Conservation (phyloP, 1,139 yeast species). For the Magnusiomyces starmeri region DNA sequence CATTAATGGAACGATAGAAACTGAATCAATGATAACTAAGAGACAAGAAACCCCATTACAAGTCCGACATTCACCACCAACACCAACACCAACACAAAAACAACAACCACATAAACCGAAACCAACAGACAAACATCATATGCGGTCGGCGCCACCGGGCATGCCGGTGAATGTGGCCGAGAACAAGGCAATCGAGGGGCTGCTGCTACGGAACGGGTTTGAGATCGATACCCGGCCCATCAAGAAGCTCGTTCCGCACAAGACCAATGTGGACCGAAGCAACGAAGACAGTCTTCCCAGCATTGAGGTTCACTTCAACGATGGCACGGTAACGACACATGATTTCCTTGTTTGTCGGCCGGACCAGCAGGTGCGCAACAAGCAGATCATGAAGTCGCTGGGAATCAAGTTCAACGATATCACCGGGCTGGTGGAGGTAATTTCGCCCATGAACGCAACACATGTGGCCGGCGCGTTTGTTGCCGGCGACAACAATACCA, state of each 20-base stretch:
- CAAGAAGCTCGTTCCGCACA: not conserved
- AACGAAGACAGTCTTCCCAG: slow-evolving; percentile 3
- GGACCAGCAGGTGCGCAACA: slow-evolving; percentile 7
- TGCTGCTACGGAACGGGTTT: not conserved
- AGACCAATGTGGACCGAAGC: slow-evolving; percentile 3
- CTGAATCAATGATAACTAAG: too few species aligned
- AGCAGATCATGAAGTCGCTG: slow-evolving; percentile 1
- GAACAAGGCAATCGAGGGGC: not conserved
- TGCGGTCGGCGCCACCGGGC: too few species aligned
- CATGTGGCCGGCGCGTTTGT: slow-evolving; percentile 8
- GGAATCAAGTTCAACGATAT: slow-evolving; percentile 1
- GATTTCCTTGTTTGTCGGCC: slow-evolving; percentile 9
- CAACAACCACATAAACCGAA: too few species aligned
- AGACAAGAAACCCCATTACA: too few species aligned
- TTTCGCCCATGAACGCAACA: slow-evolving; percentile 4
- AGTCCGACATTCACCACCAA: too few species aligned
- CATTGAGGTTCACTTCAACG: slow-evolving; percentile 4
- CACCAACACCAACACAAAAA: too few species aligned
- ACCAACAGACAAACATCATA: too few species aligned
- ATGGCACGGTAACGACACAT: not conserved
- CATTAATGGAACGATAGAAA: too few species aligned
- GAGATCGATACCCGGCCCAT: slow-evolving; percentile 5
- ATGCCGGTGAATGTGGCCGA: too few species aligned
- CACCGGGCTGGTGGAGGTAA: slow-evolving; percentile 5
- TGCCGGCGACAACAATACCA: slow-evolving; percentile 10